Evolutionary conservation across 306 rosid genomes (phyloP), one percentile per base, ranked within the genome.

Genomic region (Senna tora): DNA sequence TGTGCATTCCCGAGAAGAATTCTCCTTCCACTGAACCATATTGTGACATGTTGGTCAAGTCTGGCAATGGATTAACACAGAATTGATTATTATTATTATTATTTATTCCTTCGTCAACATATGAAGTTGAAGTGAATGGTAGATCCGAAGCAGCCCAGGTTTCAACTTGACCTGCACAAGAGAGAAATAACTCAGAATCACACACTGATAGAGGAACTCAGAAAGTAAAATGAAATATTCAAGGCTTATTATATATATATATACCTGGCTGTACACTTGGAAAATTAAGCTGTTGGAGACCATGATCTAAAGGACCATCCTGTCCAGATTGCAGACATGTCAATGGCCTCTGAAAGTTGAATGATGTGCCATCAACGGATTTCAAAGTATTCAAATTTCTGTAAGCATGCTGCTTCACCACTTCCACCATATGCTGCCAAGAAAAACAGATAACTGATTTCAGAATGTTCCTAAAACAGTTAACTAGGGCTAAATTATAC

Each of bases 371-470:
- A 66, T 76, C 81, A 6, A 80, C 21, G 2, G 63, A 71, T 52
- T 56, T 9, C 58, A 85, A 21, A n/a, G 55, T 66, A 43, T 43
- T 2, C 28, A 46, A 36, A 58, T 85, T 75, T 67, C 56, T 39
- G 71, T 77, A 85, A 6, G 89, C 89, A 9, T 67, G 47, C 14
- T 62, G 69, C 83, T 85, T 85, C 73, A 36, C 47, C 19, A 9
- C 14, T 70, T 82, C 87, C 67, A 82, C 85, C 66, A 57, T 57
- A 59, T 19, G 13, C 89, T 85, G 89, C 72, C 73, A 57, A 74
- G 33, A 21, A 36, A 66, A 79, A 1, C 57, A 22, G 15, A 28
- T 45, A 63, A 5, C 10, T 39, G 5, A 62, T 77, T 16, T 5
- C 32, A 17, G 38, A 19, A 4, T 41, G 25, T 59, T 59, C 25